phyloP scores from a whole-genome alignment of 139 green algal genomes.

The Chlamydomonas applanata region DNA sequence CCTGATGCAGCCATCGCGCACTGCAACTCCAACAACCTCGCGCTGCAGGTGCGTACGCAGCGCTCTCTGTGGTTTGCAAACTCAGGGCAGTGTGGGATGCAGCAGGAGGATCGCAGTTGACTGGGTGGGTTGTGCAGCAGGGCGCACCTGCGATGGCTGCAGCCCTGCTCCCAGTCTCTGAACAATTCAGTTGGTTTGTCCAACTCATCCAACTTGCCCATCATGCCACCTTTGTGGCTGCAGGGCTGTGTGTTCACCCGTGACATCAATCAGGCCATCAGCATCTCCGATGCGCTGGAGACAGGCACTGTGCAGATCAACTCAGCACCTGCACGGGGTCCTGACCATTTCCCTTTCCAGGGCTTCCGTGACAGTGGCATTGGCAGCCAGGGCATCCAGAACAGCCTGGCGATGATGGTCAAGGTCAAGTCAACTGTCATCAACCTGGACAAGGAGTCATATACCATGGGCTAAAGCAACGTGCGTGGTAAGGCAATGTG shows the following conservation, averaged over 20 bases:
- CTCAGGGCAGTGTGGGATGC: background rate
- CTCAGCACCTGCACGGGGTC: conserved; percentile 80
- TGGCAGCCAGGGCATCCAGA: conserved; percentile 79
- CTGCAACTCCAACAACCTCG: conserved; percentile 81
- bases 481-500: too few species aligned
- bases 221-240: too few species aligned
- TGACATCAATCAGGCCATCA: conserved; percentile 87
- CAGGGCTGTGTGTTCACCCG: conserved; percentile 94
- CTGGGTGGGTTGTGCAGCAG: background rate
- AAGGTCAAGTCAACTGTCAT: conserved; percentile 95
- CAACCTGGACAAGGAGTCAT: conserved; percentile 77
- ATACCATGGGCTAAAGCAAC: conserved; percentile 67
- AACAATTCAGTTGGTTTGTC: too few species aligned
- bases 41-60: conserved; percentile 71
- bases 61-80: too few species aligned
- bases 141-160: too few species aligned
- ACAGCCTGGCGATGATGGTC: conserved; percentile 89
- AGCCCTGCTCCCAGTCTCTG: too few species aligned
- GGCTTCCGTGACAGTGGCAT: conserved; percentile 92
- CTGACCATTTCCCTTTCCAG: conserved; percentile 88
- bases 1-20: conserved; percentile 67
- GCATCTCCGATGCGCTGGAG: conserved; percentile 88
- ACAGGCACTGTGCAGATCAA: conserved; percentile 96
- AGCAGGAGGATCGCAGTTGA: background rate
- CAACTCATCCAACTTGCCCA: conserved; percentile 2